phyloP scores from a whole-genome alignment of 2,329 filamentous ascomycete genomes.

The Colletotrichum trifolii region DNA sequence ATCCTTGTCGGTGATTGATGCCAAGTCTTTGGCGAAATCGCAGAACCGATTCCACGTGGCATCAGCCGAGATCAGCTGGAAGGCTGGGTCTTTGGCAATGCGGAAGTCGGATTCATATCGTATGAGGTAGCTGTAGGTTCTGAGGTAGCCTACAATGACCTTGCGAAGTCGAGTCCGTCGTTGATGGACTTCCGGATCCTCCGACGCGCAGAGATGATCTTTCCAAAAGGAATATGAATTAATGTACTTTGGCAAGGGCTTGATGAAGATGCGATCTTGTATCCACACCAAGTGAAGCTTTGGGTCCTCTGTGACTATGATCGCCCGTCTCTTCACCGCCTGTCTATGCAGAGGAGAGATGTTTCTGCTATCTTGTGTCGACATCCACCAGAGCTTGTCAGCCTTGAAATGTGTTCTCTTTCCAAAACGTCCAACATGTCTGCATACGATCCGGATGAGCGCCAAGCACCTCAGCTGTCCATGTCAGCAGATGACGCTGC shows the following conservation, averaged over 20 bases:
- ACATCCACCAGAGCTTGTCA: slow-evolving; percentile 22
- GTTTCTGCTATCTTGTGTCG: slow-evolving; percentile 28
- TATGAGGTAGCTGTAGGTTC: slow-evolving; percentile 47
- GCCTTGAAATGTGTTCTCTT: slow-evolving; percentile 29
- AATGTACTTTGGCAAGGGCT: slow-evolving; percentile 46
- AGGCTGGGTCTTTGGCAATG: slow-evolving; percentile 41
- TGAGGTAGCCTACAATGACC: slow-evolving; percentile 47
- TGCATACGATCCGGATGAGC: too few species aligned
- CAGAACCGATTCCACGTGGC: slow-evolving; percentile 38
- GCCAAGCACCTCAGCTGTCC: too few species aligned
- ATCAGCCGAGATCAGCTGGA: slow-evolving; percentile 33
- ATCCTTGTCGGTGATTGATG: slow-evolving; percentile 29
- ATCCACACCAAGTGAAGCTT: slow-evolving; percentile 49
- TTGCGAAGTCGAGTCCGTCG: not conserved
- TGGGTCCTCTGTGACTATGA: slow-evolving; percentile 47
- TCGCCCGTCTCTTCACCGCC: slow-evolving; percentile 41
- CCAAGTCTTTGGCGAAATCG: slow-evolving; percentile 32
- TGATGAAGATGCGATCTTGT: slow-evolving; percentile 45
- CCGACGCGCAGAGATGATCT: slow-evolving; percentile 34
- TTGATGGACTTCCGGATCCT: not conserved
- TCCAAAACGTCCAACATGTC: slow-evolving; percentile 18
- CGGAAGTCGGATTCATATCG: slow-evolving; percentile 47
- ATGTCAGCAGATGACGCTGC: too few species aligned
- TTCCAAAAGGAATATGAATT: slow-evolving; percentile 42
- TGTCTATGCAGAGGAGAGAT: slow-evolving; percentile 45